These are phyloP conservation scores for Lophiostoma macrostomum DNA, from an alignment of 495 filamentous ascomycete genomes.

Conservation along the genomic window DNA sequence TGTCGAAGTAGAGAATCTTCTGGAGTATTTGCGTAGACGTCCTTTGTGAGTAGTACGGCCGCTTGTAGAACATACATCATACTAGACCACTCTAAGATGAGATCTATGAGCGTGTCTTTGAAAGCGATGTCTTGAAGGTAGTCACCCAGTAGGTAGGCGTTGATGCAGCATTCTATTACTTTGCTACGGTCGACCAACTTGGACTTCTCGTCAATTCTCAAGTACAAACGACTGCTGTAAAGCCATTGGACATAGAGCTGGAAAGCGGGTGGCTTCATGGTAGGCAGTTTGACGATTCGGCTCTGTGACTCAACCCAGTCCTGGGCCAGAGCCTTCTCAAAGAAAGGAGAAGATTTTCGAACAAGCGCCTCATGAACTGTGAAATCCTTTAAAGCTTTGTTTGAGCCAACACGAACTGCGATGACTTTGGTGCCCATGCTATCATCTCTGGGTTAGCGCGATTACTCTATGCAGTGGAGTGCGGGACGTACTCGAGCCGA, in stretches of 20 bases:
- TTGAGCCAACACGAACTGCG: neutral
- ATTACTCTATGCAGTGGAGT: neutral
- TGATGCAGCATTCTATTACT: neutral
- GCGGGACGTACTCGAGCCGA: neutral
- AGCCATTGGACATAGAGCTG: conserved; percentile 6
- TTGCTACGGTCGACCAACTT: neutral
- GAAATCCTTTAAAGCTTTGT: conserved; percentile 1
- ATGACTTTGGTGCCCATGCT: conserved; percentile 2
- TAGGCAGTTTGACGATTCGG: neutral
- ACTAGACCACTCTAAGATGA: neutral
- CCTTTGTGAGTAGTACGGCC: neutral
- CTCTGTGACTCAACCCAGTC: neutral
- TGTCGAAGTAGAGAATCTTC: neutral
- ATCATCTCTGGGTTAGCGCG: neutral
- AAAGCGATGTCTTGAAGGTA: neutral
- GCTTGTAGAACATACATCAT: neutral
- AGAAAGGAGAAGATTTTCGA: neutral
- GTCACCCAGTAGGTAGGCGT: conserved; percentile 2
- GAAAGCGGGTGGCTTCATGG: neutral
- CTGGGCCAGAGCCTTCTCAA: neutral
- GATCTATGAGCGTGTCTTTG: conserved; percentile 6
- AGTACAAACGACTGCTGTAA: neutral
- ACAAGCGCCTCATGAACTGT: neutral
- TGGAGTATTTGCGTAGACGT: neutral
- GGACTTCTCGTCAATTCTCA: neutral